Conservation (phyloP, 1,284 basidiomycete genomes). For the Ganoderma sinense region DNA sequence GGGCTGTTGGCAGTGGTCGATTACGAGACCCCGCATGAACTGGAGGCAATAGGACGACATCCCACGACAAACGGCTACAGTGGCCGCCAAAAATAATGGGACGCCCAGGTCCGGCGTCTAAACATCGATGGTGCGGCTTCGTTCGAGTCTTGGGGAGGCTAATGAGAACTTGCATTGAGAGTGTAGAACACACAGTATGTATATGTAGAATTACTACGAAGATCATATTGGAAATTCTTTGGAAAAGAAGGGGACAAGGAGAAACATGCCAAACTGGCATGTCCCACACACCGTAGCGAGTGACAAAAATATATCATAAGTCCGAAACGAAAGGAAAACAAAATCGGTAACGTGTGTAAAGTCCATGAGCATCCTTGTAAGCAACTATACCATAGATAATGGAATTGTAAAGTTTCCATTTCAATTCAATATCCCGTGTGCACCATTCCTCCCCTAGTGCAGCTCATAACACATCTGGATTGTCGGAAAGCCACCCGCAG, state of each 20-base stretch:
- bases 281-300: neutral
- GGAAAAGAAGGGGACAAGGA: neutral
- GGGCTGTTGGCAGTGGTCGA: neutral
- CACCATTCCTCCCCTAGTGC: conserved; percentile 10
- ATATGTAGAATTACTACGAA: too few species aligned
- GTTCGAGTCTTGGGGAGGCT: neutral
- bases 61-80: neutral
- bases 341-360: neutral
- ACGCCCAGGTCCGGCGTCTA: neutral
- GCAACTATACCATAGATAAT: neutral
- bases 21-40: neutral
- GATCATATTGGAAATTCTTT: too few species aligned
- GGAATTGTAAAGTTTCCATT: neutral
- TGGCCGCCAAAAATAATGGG: conserved; percentile 1
- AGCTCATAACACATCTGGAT: neutral
- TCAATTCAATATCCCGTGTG: neutral
- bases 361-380: neutral
- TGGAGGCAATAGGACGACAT: neutral
- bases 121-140: neutral
- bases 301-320: neutral
- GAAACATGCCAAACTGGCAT: neutral
- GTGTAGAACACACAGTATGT: neutral
- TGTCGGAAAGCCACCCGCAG: neutral
- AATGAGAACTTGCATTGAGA: neutral
- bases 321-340: neutral